Percentiles rank a stretch among this genome's conserved stretches.
These are phyloP conservation scores for Melastoma malabathricum DNA, from an alignment of 345 rosid species.

Conservation along the genomic window DNA sequence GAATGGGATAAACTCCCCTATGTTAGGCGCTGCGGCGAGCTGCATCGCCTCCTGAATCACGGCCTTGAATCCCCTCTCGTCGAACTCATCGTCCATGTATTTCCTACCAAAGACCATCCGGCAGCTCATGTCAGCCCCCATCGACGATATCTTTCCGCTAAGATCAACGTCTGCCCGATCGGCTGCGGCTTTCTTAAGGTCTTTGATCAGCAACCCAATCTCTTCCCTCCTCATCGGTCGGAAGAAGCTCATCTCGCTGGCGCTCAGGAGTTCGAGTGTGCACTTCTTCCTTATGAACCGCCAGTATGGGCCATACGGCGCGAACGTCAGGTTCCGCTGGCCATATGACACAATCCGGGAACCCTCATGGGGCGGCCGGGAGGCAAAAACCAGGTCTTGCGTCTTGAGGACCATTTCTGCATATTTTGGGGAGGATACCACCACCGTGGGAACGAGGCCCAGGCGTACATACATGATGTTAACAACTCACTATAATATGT, in stretches of 20 bases:
- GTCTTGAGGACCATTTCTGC: slow-evolving; percentile 31
- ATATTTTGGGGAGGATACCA: slow-evolving; percentile 26
- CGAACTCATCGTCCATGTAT: slow-evolving; percentile 17
- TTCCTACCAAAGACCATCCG: slow-evolving; percentile 46
- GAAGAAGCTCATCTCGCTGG: slow-evolving; percentile 20
- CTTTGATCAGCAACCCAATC: slow-evolving; percentile 18
- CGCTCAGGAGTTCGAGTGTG: slow-evolving; percentile 24
- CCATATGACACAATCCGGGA: slow-evolving; percentile 11
- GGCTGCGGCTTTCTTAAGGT: slow-evolving; percentile 9
- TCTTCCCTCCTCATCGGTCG: slow-evolving; percentile 19
- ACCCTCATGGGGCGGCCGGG: slow-evolving; percentile 16
- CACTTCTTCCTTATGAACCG: slow-evolving; percentile 31
- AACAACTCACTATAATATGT: too few species aligned
- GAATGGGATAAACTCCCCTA: slow-evolving; percentile 26
- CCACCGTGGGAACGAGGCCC: too few species aligned
- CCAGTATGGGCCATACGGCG: slow-evolving; percentile 31
- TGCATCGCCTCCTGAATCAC: slow-evolving; percentile 27
- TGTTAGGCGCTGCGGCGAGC: slow-evolving; percentile 19
- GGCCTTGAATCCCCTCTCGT: slow-evolving; percentile 25
- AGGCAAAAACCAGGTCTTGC: slow-evolving; percentile 26
- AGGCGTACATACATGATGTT: slow-evolving; percentile 24
- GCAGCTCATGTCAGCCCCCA: slow-evolving; percentile 20
- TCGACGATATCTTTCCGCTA: slow-evolving; percentile 16
- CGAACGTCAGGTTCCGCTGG: slow-evolving; percentile 11
- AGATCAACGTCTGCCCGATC: slow-evolving; percentile 19